A percentile compares a stretch with the other conserved stretches of the same genome.
These are phyloP conservation scores for Phytopythium sindhum DNA, from an alignment of 352 stramenopile genomes.

Conservation along the genomic window DNA sequence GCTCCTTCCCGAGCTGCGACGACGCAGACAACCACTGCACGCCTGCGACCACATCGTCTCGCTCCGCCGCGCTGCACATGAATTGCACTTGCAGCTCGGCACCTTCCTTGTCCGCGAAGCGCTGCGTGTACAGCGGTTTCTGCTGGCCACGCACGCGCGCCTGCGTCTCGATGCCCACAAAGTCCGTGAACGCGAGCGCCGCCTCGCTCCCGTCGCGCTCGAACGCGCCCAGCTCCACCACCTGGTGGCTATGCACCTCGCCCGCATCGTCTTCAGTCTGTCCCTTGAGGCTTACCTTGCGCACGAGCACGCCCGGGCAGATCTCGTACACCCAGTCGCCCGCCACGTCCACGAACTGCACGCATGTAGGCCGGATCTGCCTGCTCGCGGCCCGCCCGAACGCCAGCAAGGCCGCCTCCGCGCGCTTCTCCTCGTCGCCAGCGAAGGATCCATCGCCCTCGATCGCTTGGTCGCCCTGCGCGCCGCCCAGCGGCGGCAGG, in stretches of 20 bases:
- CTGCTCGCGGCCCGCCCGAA: conserved; percentile 50
- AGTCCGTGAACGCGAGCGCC: conserved; percentile 40
- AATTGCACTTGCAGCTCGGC: conserved; percentile 60
- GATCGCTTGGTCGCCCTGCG: not conserved
- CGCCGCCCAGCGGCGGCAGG: conserved; percentile 33
- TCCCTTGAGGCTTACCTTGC: conserved; percentile 36
- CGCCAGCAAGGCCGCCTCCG: conserved; percentile 24
- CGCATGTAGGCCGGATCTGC: conserved; percentile 60
- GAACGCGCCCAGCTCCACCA: conserved; percentile 40
- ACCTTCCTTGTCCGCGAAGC: conserved; percentile 19
- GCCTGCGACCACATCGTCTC: conserved; percentile 44
- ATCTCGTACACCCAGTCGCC: conserved; percentile 66
- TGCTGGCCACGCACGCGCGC: conserved; percentile 31
- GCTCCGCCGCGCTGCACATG: conserved; percentile 44
- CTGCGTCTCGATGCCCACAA: conserved; percentile 40
- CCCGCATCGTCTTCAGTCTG: not conserved
- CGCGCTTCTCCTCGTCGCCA: conserved; percentile 1
- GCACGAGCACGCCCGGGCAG: conserved; percentile 52
- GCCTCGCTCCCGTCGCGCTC: conserved; percentile 24
- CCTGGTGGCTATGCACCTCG: conserved; percentile 15
- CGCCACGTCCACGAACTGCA: conserved; percentile 53
- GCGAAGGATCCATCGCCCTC: not conserved
- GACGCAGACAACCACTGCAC: conserved; percentile 34
- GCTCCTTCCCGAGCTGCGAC: conserved; percentile 2
- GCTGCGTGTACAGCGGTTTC: conserved; percentile 67